Base-by-base conservation (phyloP, 2,329 filamentous ascomycete genomes). In the Xylaria multiplex region DNA sequence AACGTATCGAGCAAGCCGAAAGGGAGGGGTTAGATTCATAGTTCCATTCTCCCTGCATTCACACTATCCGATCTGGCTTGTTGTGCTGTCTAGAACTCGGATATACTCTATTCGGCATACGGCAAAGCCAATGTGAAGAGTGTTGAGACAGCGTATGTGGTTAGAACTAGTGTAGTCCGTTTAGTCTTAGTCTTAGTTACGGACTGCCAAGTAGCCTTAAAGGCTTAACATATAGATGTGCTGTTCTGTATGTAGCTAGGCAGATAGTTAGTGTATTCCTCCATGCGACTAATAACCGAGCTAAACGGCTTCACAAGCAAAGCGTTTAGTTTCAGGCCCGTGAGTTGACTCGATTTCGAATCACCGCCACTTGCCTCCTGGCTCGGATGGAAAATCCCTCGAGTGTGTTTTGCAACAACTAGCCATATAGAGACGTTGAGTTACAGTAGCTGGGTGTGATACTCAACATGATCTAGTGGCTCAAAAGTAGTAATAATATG, bases 301-400 rank as follows among this genome's bases (percentile, higher is more conserved):
- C 32, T 53, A 5, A n/a, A 40, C n/a, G 37, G n/a, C 50, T 22
- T 53, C 32, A 52, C 48, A 32, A n/a, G 32, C 32, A 24, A 5
- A 5, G 11, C 7, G 8, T 35, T 11, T 16, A 49, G 13, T 30
- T 49, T 16, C n/a, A 49, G 14, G 27, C 46, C 6, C 14, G 22
- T 6, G 46, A 49, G 14, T 52, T 4, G 16, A 22, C n/a, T 52
- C 19, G 49, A 22, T 52, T 35, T n/a, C 1, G 11, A 27, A n/a
- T 42, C 5, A 54, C 16, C 35, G 40, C 9, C 52, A 54, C 35
- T 42, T 40, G 22, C 35, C 35, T 53, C 52, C 19, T 42, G 52
- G 16, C 22, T 27, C 7, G 9, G 40, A 27, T 16, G 9, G 7
- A 22, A 6, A 22, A 22, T 6, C 16, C 19, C n/a, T 48, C 4